Conservation (phyloP, 1,139 yeast genomes). For the Geotrichum bryndzae region DNA sequence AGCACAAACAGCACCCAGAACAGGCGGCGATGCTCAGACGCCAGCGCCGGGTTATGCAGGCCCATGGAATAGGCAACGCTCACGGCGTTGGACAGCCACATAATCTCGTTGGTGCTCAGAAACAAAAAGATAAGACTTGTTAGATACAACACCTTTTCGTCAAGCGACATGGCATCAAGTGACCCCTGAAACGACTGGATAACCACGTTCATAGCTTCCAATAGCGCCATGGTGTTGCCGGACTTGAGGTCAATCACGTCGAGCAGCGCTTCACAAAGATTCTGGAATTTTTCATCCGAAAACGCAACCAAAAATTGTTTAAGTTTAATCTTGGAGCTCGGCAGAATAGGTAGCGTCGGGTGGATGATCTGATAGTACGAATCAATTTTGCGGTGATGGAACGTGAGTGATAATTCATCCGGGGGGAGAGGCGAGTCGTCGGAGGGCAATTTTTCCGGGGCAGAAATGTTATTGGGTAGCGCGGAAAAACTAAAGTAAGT, state of each 20-base stretch:
- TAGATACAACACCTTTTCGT: neutral
- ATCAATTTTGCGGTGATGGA: constrained; percentile 25
- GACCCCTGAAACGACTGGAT: neutral
- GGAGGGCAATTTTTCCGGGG: neutral
- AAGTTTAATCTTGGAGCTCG: constrained; percentile 33
- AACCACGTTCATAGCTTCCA: neutral
- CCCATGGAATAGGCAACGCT: constrained; percentile 30
- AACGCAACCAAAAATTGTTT: constrained; percentile 31
- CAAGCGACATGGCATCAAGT: neutral
- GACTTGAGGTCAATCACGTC: neutral
- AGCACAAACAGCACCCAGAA: constrained; percentile 32
- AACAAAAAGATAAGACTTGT: constrained; percentile 21
- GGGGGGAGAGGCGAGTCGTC: neutral
- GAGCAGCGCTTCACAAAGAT: constrained; percentile 19
- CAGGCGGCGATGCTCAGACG: constrained; percentile 26
- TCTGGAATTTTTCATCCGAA: constrained; percentile 23
- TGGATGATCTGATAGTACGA: constrained; percentile 37
- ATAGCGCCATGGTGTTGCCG: neutral
- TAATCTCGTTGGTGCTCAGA: constrained; percentile 34
- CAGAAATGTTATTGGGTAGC: neutral
- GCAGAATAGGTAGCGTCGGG: constrained; percentile 38
- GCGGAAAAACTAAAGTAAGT: neutral
- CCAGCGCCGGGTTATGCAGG: constrained; percentile 20
- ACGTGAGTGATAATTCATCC: neutral
- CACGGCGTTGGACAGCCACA: constrained; percentile 37